A percentile compares a stretch with the other conserved stretches of the same genome.
phyloP scores from a whole-genome alignment of 441 rosid genomes.

The Breynia disticha region DNA sequence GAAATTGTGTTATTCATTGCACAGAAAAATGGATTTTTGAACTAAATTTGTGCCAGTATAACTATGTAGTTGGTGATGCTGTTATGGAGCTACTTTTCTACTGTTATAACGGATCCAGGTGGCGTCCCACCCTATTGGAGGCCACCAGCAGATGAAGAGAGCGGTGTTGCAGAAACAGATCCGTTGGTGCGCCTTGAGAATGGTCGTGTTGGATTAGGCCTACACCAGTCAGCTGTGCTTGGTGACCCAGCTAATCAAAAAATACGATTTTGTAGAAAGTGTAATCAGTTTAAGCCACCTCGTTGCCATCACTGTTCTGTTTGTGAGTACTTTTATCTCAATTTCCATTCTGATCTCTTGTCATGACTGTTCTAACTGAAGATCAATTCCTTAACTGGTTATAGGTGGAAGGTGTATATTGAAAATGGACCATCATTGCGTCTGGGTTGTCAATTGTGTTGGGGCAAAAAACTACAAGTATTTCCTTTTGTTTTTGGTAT shows the following conservation, averaged over 20 bases:
- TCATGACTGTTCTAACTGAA: conserved; percentile 2
- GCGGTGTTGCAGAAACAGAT: conserved; percentile 41
- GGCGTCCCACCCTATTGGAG: conserved; percentile 68
- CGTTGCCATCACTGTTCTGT: conserved; percentile 94
- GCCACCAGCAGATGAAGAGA: conserved; percentile 61
- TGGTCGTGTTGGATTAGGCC: conserved; percentile 19
- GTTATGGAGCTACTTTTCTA: conserved; percentile 73
- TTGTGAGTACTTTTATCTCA: conserved; percentile 42
- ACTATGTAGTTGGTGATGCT: conserved; percentile 58
- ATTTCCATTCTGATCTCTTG: neutral
- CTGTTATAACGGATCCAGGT: conserved; percentile 71
- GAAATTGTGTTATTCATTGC: neutral
- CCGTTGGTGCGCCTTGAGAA: conserved; percentile 30
- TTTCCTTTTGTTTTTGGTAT: conserved; percentile 90
- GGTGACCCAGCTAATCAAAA: conserved; percentile 26
- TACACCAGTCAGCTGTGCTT: conserved; percentile 11
- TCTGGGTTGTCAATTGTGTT: conserved; percentile 94
- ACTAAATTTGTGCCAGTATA: conserved; percentile 4
- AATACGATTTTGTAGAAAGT: conserved; percentile 63
- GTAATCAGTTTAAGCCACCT: conserved; percentile 74
- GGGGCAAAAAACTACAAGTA: conserved; percentile 89
- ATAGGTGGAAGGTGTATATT: conserved; percentile 77
- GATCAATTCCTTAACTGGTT: conserved; percentile 16
- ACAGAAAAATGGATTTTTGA: neutral
- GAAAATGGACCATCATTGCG: conserved; percentile 95